phyloP scores from a whole-genome alignment of 2,329 filamentous ascomycete species.

The Emmonsiellopsis sp. region DNA sequence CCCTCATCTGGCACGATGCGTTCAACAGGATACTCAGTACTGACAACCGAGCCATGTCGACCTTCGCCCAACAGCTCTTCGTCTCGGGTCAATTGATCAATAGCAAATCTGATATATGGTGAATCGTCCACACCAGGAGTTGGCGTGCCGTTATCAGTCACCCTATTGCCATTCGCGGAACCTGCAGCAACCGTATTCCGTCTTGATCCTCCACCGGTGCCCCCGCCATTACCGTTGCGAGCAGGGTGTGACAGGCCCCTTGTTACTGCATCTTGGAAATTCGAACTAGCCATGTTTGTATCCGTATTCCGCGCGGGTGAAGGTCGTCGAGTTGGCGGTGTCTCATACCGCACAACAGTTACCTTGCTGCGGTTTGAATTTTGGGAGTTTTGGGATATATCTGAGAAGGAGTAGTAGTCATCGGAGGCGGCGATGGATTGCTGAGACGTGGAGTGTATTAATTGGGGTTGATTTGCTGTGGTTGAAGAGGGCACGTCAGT shows the following conservation, averaged over 20 bases:
- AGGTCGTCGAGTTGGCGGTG: constrained; percentile 29
- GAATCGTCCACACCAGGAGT: constrained; percentile 77
- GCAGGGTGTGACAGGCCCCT: background rate
- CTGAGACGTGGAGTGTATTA: constrained; percentile 32
- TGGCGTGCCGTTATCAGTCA: constrained; percentile 31
- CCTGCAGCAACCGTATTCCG: constrained; percentile 7
- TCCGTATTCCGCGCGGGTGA: constrained; percentile 19
- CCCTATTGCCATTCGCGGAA: constrained; percentile 21
- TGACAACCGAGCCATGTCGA: constrained; percentile 38
- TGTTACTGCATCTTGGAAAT: constrained; percentile 18
- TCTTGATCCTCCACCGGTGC: background rate
- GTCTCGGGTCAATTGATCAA: constrained; percentile 74
- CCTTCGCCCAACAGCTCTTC: constrained; percentile 51
- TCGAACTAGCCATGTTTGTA: constrained; percentile 20
- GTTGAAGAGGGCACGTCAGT: background rate
- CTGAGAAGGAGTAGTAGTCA: constrained; percentile 41
- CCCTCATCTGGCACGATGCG: constrained; percentile 40
- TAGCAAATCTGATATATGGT: constrained; percentile 80
- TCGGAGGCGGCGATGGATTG: constrained; percentile 41
- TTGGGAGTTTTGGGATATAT: constrained; percentile 27
- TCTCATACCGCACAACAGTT: constrained; percentile 34
- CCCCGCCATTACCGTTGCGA: constrained; percentile 2
- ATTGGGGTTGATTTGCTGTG: constrained; percentile 35
- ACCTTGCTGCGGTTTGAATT: constrained; percentile 24
- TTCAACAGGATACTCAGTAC: constrained; percentile 41